phyloP scores from a whole-genome alignment of 352 stramenopile genomes.

The Globisporangium middletonii region DNA sequence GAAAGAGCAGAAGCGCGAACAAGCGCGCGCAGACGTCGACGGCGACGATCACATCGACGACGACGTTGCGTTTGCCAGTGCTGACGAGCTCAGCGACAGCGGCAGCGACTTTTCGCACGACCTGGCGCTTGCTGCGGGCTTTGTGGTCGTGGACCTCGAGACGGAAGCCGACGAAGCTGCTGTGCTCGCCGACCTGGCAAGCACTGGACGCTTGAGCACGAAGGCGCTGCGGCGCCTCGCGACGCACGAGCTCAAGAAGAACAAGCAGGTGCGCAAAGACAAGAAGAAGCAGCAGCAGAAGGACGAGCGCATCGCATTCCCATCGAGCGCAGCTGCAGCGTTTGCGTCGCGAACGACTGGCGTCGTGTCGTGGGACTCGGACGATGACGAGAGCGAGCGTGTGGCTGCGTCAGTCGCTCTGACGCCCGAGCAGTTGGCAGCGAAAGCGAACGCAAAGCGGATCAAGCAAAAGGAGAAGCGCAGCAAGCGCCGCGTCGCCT shows the following conservation, averaged over 20 bases:
- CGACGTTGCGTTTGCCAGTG: conserved; percentile 18
- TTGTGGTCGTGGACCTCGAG: conserved; percentile 36
- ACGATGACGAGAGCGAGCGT: background rate
- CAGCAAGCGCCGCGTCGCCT: background rate
- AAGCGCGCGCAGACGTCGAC: conserved; percentile 27
- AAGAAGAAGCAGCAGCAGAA: background rate
- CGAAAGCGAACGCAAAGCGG: background rate
- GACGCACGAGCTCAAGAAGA: background rate
- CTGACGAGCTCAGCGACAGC: conserved; percentile 6
- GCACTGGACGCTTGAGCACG: conserved; percentile 1
- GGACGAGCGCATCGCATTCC: background rate
- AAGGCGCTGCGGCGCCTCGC: background rate
- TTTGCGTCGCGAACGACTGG: too few relatives aligned
- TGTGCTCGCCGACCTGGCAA: conserved; percentile 23
- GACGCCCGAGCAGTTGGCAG: background rate
- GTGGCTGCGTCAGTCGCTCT: background rate
- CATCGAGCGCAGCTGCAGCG: too few relatives aligned
- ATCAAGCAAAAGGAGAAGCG: background rate
- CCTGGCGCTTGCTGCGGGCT: conserved; percentile 17
- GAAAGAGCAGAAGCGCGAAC: conserved; percentile 22
- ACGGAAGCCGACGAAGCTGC: conserved; percentile 36
- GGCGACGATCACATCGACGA: conserved; percentile 22
- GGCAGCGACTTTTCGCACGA: conserved; percentile 11
- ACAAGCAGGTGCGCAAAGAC: background rate
- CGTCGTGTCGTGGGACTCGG: background rate